These are phyloP conservation scores for Mycena rosella DNA, from an alignment of 768 basidiomycete species.

Conservation along the genomic window DNA sequence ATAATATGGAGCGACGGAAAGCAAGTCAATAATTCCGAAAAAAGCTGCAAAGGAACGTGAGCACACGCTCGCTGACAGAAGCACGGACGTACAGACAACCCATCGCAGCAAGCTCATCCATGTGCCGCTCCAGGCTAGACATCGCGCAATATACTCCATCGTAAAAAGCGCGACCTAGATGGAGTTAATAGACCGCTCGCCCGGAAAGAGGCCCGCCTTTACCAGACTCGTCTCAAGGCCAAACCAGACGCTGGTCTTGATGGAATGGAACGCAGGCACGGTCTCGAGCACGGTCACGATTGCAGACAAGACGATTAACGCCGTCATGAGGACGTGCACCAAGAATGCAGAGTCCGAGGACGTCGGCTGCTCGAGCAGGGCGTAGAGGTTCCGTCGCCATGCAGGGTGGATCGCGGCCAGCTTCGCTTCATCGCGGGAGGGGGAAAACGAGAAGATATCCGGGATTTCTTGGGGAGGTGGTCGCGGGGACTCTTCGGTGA, in stretches of 20 bases:
- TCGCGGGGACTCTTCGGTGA: slow-evolving; percentile 56
- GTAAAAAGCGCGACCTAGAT: slow-evolving; percentile 75
- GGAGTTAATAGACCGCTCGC: neutral
- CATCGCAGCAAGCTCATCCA: slow-evolving; percentile 74
- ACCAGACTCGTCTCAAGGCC: slow-evolving; percentile 87
- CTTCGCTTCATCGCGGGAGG: slow-evolving; percentile 52
- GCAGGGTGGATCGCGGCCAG: slow-evolving; percentile 54
- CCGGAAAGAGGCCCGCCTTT: neutral
- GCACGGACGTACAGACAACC: slow-evolving; percentile 69
- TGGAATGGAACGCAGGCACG: slow-evolving; percentile 79
- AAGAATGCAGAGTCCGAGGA: slow-evolving; percentile 83
- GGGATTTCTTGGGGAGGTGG: slow-evolving; percentile 48
- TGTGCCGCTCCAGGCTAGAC: slow-evolving; percentile 80
- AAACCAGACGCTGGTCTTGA: slow-evolving; percentile 82
- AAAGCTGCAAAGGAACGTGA: slow-evolving; percentile 62
- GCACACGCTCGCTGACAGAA: slow-evolving; percentile 27
- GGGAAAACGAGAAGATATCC: slow-evolving; percentile 54
- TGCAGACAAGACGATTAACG: slow-evolving; percentile 80
- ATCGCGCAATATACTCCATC: slow-evolving; percentile 81
- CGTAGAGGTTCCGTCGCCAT: slow-evolving; percentile 77
- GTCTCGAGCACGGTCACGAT: slow-evolving; percentile 85
- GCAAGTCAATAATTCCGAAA: slow-evolving; percentile 87
- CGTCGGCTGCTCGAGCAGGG: slow-evolving; percentile 84
- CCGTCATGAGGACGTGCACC: slow-evolving; percentile 45
- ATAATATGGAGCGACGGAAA: slow-evolving; percentile 91